A percentile compares a stretch with the other conserved stretches of the same genome.
Conservation (phyloP, 495 filamentous ascomycete species). For the Podospora tetraspora region DNA sequence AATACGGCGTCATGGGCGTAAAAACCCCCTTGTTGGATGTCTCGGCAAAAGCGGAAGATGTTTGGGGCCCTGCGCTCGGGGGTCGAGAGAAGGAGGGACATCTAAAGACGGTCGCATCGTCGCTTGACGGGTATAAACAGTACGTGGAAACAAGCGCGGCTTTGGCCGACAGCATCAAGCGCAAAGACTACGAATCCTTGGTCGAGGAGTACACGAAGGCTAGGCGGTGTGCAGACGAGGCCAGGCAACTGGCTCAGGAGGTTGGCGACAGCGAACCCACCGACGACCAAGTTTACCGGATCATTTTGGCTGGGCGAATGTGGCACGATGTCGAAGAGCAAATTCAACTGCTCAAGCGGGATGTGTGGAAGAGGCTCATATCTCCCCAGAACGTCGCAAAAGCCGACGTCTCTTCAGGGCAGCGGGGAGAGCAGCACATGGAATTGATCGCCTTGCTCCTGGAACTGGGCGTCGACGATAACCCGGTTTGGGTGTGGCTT, state of each 20-base stretch:
- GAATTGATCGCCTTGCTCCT: conserved; percentile 80
- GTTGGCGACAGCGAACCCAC: conserved; percentile 45
- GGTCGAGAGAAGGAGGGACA: conserved; percentile 88
- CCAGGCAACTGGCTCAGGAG: conserved; percentile 55
- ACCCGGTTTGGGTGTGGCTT: conserved; percentile 94
- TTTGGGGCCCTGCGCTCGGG: conserved; percentile 91
- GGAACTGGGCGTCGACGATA: conserved; percentile 89
- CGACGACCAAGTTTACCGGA: conserved; percentile 74
- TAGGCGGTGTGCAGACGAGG: conserved; percentile 66
- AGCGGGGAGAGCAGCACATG: conserved; percentile 73
- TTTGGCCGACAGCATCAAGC: conserved; percentile 79
- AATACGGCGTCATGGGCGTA: conserved; percentile 89
- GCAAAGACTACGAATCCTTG: conserved; percentile 79
- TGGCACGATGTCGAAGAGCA: conserved; percentile 86
- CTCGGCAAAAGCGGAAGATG: conserved; percentile 87
- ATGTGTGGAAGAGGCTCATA: conserved; percentile 75
- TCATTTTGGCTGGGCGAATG: conserved; percentile 87
- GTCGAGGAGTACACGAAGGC: conserved; percentile 82
- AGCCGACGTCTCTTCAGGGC: conserved; percentile 37
- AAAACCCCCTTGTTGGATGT: conserved; percentile 81
- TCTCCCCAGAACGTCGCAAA: conserved; percentile 47
- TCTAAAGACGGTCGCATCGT: conserved; percentile 65
- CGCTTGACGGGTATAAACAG: conserved; percentile 71
- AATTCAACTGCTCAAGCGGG: conserved; percentile 77
- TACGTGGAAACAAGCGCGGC: conserved; percentile 72